Evolutionary conservation across 495 filamentous ascomycete species (phyloP), one percentile per base, ranked within the genome.

Genomic region (Astrothelium subdiscretum): DNA sequence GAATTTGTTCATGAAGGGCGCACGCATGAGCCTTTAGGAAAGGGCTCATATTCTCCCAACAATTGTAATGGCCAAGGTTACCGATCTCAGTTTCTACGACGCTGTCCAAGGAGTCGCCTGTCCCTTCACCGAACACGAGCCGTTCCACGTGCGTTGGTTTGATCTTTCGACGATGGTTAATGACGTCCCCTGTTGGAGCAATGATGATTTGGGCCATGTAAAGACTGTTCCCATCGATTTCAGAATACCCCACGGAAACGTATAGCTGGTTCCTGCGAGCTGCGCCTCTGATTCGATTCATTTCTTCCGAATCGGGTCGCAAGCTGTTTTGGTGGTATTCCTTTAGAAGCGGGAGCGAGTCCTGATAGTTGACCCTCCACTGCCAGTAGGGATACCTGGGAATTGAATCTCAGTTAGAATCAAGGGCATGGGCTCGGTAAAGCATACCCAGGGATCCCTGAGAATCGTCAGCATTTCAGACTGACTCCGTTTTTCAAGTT

Each of bases 111-210:
- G 70, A 74, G 26, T 77, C 72, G 0, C 77, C 80, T 0, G 69
- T 73, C 0, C 74, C 76, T 65, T 87, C 83, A 0, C 83, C 83
- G 58, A 81, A 86, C 32, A 86, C 71, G 0, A 82, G 83, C 5
- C 83, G 77, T 68, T 87, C 83, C 76, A 85, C 79, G 62, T 85
- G 83, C 27, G 83, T 85, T 0, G 81, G 74, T 69, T 87, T 86
- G 52, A 85, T 72, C 73, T 85, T 86, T 11, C 79, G 70, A 0
- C 83, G 76, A 18, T 70, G 67, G 32, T 75, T 70, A 4, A 73
- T 60, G 27, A 85, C 68, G 18, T 75, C 69, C 1, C 83, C 83
- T 22, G 75, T 70, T 0, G 72, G 48, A 0, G 66, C 72, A 61
- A 85, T 83, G 48, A 81, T 73, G 6, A 73, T 74, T 66, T 87